Conservation (phyloP, 1,139 yeast genomes). For the Arxiozyma slooffiae region DNA sequence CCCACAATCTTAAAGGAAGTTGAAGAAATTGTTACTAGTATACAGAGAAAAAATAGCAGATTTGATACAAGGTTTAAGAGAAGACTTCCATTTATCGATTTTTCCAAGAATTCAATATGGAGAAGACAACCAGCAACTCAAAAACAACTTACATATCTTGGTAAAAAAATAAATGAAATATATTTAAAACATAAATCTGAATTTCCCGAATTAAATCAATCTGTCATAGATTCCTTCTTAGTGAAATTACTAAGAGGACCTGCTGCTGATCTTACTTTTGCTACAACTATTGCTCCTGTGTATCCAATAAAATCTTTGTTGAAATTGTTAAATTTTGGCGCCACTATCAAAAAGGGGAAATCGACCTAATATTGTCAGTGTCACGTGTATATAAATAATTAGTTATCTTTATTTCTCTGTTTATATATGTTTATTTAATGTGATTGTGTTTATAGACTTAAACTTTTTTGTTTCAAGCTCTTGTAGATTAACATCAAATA, state of each 20-base stretch:
- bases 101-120: slow-evolving; percentile 19
- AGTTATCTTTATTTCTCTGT: not conserved
- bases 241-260: slow-evolving; percentile 28
- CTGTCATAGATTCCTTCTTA: slow-evolving; percentile 24
- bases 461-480: not conserved
- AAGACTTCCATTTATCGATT: not conserved
- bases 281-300: slow-evolving; percentile 27
- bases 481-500: too few species aligned
- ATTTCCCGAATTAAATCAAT: slow-evolving; percentile 6
- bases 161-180: slow-evolving; percentile 14
- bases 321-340: slow-evolving; percentile 10
- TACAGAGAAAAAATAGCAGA: not conserved
- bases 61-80: not conserved
- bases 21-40: not conserved
- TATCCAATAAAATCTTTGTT: slow-evolving; percentile 22
- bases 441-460: too few species aligned
- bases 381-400: not conserved
- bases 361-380: not conserved
- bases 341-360: not conserved
- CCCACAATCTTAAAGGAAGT: not conserved
- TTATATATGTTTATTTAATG: not conserved
- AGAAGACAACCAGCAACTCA: slow-evolving; percentile 22
- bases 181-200: slow-evolving; percentile 6
- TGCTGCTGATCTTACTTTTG: slow-evolving; percentile 42
- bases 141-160: slow-evolving; percentile 24